A percentile compares a stretch with the other conserved stretches of the same genome.
Evolutionary conservation across 1,284 basidiomycete genomes (phyloP).

Genomic region (Ceratobasidium sp.): DNA sequence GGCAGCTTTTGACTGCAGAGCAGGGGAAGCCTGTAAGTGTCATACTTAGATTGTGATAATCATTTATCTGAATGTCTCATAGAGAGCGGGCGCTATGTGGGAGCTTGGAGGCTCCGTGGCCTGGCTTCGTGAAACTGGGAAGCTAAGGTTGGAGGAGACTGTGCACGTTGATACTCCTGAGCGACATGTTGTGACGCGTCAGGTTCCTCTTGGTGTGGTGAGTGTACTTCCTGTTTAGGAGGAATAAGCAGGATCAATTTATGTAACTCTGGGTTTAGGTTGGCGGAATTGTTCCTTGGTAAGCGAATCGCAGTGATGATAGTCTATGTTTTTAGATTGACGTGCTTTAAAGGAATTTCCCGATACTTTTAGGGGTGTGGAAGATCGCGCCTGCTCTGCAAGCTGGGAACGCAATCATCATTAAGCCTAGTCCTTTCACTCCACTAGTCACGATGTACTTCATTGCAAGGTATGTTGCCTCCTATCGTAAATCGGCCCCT

Average conservation of each 20-base stretch:
- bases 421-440: constrained; percentile 38
- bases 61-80: background rate
- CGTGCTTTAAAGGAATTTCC: constrained; percentile 23
- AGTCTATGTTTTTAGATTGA: too few relatives aligned
- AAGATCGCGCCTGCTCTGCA: constrained; percentile 37
- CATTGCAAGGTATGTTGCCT: constrained; percentile 17
- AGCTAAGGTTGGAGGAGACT: constrained; percentile 29
- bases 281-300: constrained; percentile 27
- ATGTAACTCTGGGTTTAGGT: background rate
- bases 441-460: constrained; percentile 32
- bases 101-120: constrained; percentile 32
- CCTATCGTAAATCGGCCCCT: background rate
- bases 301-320: background rate
- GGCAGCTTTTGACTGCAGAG: constrained; percentile 36
- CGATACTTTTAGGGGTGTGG: constrained; percentile 24
- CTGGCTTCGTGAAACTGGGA: constrained; percentile 33
- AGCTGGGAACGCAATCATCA: constrained; percentile 33
- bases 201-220: constrained; percentile 38
- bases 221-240: background rate
- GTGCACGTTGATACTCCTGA: constrained; percentile 42
- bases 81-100: constrained; percentile 27
- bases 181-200: constrained; percentile 37
- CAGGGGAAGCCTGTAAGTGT: constrained; percentile 37
- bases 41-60: too few relatives aligned
- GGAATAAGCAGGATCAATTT: background rate